A percentile compares a stretch with the other conserved stretches of the same genome.
These are phyloP conservation scores for Nannochloropsis gaditana DNA, from an alignment of 108 stramenopile genomes.

Conservation along the genomic window DNA sequence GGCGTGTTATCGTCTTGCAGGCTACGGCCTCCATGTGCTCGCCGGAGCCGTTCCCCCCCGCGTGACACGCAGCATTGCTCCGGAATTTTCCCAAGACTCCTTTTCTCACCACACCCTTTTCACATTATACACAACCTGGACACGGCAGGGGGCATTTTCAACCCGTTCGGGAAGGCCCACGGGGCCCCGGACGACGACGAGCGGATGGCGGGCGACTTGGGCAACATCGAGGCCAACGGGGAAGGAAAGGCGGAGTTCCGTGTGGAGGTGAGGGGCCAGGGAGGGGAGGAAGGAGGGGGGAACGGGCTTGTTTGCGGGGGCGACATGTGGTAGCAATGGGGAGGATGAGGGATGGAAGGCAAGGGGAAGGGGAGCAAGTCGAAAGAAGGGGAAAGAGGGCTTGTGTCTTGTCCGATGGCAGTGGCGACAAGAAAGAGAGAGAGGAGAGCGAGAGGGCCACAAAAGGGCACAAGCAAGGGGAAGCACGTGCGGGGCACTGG, in stretches of 20 bases:
- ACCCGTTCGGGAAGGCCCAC: conserved; percentile 74
- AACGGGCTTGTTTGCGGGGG: neutral
- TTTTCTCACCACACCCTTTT: neutral
- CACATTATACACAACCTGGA: neutral
- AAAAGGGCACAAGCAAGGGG: too few species aligned
- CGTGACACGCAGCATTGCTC: neutral
- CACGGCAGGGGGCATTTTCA: conserved; percentile 71
- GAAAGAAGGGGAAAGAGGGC: too few species aligned
- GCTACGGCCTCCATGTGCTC: too few species aligned
- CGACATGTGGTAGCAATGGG: too few species aligned
- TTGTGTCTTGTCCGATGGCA: too few species aligned
- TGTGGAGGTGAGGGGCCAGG: neutral
- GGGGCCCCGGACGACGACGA: conserved; percentile 72
- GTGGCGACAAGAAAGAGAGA: too few species aligned
- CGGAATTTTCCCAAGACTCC: neutral
- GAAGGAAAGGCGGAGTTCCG: conserved; percentile 58
- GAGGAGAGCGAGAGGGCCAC: too few species aligned
- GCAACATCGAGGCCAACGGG: conserved; percentile 61
- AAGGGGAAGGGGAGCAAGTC: too few species aligned
- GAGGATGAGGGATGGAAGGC: too few species aligned
- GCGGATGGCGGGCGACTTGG: conserved; percentile 81
- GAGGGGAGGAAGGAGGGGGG: neutral
- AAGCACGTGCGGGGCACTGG: too few species aligned
- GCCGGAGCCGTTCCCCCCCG: too few species aligned
- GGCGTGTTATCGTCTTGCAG: neutral